phyloP scores from a whole-genome alignment of 2,329 filamentous ascomycete species.

The Leptographium flavum region DNA sequence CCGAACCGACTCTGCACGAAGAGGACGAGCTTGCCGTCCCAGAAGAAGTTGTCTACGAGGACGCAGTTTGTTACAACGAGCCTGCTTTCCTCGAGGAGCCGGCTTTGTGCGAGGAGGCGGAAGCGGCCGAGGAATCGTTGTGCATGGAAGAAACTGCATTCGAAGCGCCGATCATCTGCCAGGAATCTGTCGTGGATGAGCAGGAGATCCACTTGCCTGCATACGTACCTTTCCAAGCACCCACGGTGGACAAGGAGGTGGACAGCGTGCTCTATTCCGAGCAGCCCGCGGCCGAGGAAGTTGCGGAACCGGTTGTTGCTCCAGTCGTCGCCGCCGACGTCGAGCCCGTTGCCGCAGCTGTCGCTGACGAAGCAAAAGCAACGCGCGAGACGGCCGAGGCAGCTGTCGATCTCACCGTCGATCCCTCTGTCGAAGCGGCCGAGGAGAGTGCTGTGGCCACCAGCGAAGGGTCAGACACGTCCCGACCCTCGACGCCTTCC shows the following conservation, averaged over 20 bases:
- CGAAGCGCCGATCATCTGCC: background rate
- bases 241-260: background rate
- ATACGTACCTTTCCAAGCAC: background rate
- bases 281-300: background rate
- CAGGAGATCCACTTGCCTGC: background rate
- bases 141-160: background rate
- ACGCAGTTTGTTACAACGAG: background rate
- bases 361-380: background rate
- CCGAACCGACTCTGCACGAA: too few relatives aligned
- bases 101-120: background rate
- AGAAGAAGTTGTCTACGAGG: background rate
- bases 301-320: background rate
- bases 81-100: background rate
- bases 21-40: background rate
- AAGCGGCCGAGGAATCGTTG: background rate
- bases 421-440: background rate
- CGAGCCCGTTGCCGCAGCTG: too few relatives aligned
- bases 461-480: background rate
- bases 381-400: background rate
- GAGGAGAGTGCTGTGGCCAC: background rate
- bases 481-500: conserved; percentile 17
- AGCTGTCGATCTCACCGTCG: background rate
- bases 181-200: background rate
- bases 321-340: too few relatives aligned
- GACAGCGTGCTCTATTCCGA: background rate